phyloP scores from a whole-genome alignment of 176 grass and related monocot genomes.

The barley (Hordeum vulgare) region DNA sequence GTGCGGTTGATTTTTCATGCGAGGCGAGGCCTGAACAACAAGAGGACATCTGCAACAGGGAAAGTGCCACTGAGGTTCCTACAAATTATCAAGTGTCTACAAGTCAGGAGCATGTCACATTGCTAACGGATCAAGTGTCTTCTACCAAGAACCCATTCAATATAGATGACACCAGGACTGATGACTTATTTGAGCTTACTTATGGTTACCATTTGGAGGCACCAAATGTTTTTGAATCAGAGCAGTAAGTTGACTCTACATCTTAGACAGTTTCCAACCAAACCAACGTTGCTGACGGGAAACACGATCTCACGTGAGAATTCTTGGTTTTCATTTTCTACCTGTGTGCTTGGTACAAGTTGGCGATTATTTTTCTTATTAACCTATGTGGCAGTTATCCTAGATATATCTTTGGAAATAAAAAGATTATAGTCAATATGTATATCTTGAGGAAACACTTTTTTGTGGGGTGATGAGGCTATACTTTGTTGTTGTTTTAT shows the following conservation, averaged over 20 bases:
- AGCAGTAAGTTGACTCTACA: slow-evolving; percentile 22
- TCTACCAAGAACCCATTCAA: slow-evolving; percentile 33
- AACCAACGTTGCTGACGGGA: slow-evolving; percentile 16
- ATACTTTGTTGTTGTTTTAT: no score
- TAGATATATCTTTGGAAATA: no score
- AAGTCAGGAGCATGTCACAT: slow-evolving; percentile 9
- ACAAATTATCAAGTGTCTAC: slow-evolving; percentile 11
- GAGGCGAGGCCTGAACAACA: slow-evolving; percentile 1
- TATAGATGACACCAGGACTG: slow-evolving; percentile 28
- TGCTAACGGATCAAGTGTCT: slow-evolving; percentile 13
- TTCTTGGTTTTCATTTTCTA: slow-evolving; percentile 4
- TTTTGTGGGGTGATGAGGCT: no score
- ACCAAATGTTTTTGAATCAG: slow-evolving; percentile 10
- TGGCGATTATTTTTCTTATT: background rate
- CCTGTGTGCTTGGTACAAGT: background rate
- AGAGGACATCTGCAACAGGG: slow-evolving; percentile 17
- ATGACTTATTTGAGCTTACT: slow-evolving; percentile 50
- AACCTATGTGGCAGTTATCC: no score
- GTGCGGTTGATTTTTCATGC: slow-evolving; percentile 24
- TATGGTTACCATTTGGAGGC: slow-evolving; percentile 19
- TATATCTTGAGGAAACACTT: no score
- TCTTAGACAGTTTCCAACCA: slow-evolving; percentile 4
- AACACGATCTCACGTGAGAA: slow-evolving; percentile 36
- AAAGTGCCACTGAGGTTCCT: background rate
- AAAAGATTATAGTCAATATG: no score